Conservation (phyloP, 2,329 filamentous ascomycete genomes). For the Biscogniauxia mediterranea region DNA sequence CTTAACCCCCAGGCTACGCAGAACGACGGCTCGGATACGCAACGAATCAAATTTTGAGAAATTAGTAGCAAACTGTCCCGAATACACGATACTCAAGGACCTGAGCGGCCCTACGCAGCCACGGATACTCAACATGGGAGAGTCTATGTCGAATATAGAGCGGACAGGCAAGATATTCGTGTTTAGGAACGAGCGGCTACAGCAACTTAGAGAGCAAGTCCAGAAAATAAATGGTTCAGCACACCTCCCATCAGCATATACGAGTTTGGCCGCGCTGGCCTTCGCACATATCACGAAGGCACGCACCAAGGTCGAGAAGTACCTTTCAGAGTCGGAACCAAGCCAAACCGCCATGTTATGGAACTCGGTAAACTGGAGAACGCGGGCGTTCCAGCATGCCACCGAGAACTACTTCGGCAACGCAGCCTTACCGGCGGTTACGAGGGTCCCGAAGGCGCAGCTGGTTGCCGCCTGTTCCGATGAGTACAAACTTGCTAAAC, state of each 20-base stretch:
- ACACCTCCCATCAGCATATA: conserved; percentile 37
- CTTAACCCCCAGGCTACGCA: conserved; percentile 14
- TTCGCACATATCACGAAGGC: conserved; percentile 41
- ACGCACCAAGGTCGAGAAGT: conserved; percentile 28
- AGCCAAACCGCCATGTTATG: conserved; percentile 31
- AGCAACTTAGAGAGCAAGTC: conserved; percentile 31
- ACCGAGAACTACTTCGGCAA: conserved; percentile 41
- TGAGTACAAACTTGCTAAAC: conserved; percentile 26
- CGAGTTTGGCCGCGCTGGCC: conserved; percentile 38
- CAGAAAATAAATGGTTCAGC: conserved; percentile 14
- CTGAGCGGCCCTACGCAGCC: conserved; percentile 39
- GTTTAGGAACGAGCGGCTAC: conserved; percentile 35
- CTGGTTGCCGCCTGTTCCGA: conserved; percentile 26
- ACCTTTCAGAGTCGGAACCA: conserved; percentile 21
- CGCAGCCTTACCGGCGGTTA: conserved; percentile 39
- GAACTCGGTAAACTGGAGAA: conserved; percentile 43
- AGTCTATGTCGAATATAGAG: conserved; percentile 29
- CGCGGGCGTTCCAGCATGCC: conserved; percentile 34
- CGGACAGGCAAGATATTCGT: conserved; percentile 43
- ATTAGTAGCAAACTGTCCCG: conserved; percentile 36
- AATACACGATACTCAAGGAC: conserved; percentile 35
- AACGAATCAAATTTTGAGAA: conserved; percentile 22
- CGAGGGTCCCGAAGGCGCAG: conserved; percentile 23
- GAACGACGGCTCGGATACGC: conserved; percentile 10
- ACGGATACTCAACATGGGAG: conserved; percentile 25